Base-by-base conservation (phyloP, 2,329 filamentous ascomycete species). In the Pestalotiopsis sp. region DNA sequence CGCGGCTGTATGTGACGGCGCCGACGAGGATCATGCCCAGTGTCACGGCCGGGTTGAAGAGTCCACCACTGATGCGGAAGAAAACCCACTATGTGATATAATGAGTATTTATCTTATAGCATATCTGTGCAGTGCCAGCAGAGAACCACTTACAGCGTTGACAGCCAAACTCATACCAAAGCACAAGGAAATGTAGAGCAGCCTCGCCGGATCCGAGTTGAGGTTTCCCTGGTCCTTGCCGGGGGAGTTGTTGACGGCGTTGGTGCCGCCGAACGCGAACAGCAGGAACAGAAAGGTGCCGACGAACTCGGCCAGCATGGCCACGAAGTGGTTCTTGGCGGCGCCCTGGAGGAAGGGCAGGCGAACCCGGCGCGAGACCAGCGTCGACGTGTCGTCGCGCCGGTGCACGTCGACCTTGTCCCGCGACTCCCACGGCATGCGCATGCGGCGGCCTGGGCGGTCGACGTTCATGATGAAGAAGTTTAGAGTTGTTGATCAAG, bases 211-310 rank as follows among this genome's bases (percentile, higher is more conserved):
- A 23, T 64, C 55, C 20, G 58, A 38, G 14, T 39, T 39, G n/a
- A 58, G 23, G 17, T 13, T 20, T 27, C 68, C 59, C 63, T 68
- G 25, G 67, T 67, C 25, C 62, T 65, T 13, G 63, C 67, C n/a
- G 31, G 63, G 13, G n/a, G 59, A 13, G 49, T 39, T 23, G 61
- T 65, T 41, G 64, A 63, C 57, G 58, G 81, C 78, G 66, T 79
- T 75, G 6, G 79, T 80, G 4, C 79, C 80, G 3, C 78, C 76
- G 68, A 82, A 82, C 64, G 81, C 79, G 67, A 82, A 81, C 74
- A 82, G 81, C 62, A 82, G 77, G 68, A 82, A 82, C 74, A 82
- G 77, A n/a, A 80, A 79, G 2, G 81, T 82, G 52, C 81, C 81
- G 17, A 81, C 77, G 4, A 82, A 76, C 71, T 82, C 81, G 60